Evolutionary conservation across 2,329 filamentous ascomycete genomes (phyloP).

Genomic region (Xylaria sp.): DNA sequence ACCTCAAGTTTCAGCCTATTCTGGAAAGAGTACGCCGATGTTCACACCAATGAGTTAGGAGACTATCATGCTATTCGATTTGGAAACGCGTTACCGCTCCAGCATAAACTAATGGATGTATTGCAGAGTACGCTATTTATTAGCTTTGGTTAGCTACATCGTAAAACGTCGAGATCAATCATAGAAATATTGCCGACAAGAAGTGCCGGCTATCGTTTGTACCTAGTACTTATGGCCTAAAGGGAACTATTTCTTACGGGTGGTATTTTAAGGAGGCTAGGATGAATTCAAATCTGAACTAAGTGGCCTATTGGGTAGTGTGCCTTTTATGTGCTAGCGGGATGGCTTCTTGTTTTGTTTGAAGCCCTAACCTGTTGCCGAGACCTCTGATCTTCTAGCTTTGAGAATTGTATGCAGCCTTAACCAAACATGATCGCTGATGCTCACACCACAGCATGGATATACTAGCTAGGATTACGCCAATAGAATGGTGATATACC

Average conservation of each 20-base stretch:
- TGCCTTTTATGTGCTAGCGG: not conserved
- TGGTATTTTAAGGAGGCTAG: conserved; percentile 20
- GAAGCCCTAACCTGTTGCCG: conserved; percentile 1
- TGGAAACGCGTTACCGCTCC: conserved; percentile 30
- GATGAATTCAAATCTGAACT: conserved; percentile 22
- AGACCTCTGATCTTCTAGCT: conserved; percentile 1
- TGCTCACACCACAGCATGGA: too few relatives aligned
- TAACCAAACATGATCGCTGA: not conserved
- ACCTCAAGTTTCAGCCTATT: conserved; percentile 19
- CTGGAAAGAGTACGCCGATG: conserved; percentile 19
- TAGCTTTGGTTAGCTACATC: conserved; percentile 10
- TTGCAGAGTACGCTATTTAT: conserved; percentile 10
- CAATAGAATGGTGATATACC: not conserved
- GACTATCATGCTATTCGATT: conserved; percentile 20
- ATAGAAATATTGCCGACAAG: conserved; percentile 32
- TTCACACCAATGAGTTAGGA: conserved; percentile 21
- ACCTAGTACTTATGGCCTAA: conserved; percentile 6
- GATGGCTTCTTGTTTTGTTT: conserved; percentile 9
- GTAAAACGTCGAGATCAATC: not conserved
- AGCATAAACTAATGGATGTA: conserved; percentile 21
- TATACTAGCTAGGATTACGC: too few relatives aligned
- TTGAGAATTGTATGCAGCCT: conserved; percentile 4
- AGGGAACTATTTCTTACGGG: conserved; percentile 8
- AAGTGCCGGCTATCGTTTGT: conserved; percentile 33
- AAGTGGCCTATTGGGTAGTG: conserved; percentile 14